Evolutionary conservation across 257 asterid species (phyloP), one percentile per base, ranked within the genome.

Genomic region (Solanum acaule): DNA sequence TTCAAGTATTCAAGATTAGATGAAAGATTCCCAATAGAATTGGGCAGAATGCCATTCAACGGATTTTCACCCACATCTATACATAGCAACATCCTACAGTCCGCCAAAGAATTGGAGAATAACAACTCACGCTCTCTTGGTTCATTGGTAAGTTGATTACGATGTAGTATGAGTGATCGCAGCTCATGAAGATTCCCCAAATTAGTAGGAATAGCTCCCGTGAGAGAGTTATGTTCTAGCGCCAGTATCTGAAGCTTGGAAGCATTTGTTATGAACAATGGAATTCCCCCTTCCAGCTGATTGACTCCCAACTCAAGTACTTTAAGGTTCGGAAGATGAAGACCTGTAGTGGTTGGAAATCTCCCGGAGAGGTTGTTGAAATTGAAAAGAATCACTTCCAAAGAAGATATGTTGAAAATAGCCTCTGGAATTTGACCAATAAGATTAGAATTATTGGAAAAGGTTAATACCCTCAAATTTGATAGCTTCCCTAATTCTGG

Each of bases 101-200:
- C 5, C 3, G 25, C 67, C 67, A 56, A 56, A 20, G 67, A 56
- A 56, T 56, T 20, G 67, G 3, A 56, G 12, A 56, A 56, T 56
- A 10, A 0, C 67, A 56, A 56, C 67, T 20, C 67, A 56, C 8
- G 11, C 67, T 56, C 67, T 20, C 12, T 20, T 56, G 67, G 25
- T 56, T 7, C 67, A 56, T 56, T 56, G 25, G 67, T 56, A 56
- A 56, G 67, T 56, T 56, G 67, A 56, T 56, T 56, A 56, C 0
- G 0, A 20, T 56, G 12, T 56, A 56, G 67, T 1, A 8, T 0
- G 0, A 56, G 67, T 56, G 0, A 0, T 56, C 2, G 67, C 25
- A 56, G 11, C 67, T 56, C 67, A 56, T 1, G 67, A 20, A 56
- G 67, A 56, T 56, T 20, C 0, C 67, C 67, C 4, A 56, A 56